A percentile compares a stretch with the other conserved stretches of the same genome.
These are phyloP conservation scores for grape (Vitis vinifera) DNA, from an alignment of 164 flowering plant genomes.

Conservation along the genomic window DNA sequence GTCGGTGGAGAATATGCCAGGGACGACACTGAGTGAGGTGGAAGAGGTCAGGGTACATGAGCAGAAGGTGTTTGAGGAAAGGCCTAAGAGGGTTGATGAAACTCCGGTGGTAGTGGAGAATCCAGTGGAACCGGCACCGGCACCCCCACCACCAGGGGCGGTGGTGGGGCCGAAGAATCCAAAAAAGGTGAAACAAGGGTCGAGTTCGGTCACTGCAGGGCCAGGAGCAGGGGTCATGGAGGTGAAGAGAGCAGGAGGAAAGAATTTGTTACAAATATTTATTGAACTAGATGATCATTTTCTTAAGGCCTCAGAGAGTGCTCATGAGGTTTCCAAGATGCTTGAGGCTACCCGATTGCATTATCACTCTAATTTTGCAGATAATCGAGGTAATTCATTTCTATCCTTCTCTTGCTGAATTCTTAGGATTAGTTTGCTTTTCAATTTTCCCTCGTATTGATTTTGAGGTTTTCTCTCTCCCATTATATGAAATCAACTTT, in stretches of 20 bases:
- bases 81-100: constrained; percentile 14
- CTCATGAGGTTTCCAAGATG: constrained; percentile 68
- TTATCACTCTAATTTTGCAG: constrained; percentile 77
- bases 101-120: constrained; percentile 6
- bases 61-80: constrained; percentile 8
- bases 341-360: constrained; percentile 70
- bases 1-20: constrained; percentile 35
- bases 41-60: constrained; percentile 25
- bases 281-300: constrained; percentile 61
- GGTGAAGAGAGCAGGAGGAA: constrained; percentile 29
- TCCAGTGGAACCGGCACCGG: not conserved
- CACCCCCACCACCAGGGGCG: not conserved
- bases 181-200: constrained; percentile 31
- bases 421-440: not conserved
- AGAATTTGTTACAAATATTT: constrained; percentile 40
- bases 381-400: constrained; percentile 50
- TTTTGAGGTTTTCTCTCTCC: too few species aligned
- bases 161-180: constrained; percentile 5
- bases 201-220: not conserved
- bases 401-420: not conserved
- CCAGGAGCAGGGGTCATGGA: constrained; percentile 2
- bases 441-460: too few species aligned
- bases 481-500: not conserved
- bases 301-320: constrained; percentile 62
- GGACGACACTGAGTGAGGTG: constrained; percentile 39